These are phyloP conservation scores for Gamsiella multidivaricata DNA, from an alignment of 192 early-diverging fungal species.

Conservation along the genomic window DNA sequence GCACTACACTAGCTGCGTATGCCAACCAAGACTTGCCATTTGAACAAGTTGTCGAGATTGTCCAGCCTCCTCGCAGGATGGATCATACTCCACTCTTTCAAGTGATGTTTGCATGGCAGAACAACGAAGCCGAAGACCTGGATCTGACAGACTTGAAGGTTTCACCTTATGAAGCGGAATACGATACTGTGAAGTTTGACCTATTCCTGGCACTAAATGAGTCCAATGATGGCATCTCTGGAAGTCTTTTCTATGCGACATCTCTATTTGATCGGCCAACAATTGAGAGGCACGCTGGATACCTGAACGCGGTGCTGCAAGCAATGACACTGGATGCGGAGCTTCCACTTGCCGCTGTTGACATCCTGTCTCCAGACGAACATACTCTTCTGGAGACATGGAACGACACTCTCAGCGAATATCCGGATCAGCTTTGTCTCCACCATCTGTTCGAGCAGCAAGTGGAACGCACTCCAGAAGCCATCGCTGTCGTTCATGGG, in stretches of 20 bases:
- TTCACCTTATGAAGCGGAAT: not conserved
- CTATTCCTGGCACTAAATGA: not conserved
- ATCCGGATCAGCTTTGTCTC: not conserved
- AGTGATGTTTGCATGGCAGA: conserved; percentile 14
- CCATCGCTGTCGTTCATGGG: conserved; percentile 2
- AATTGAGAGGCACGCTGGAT: not conserved
- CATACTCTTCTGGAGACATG: not conserved
- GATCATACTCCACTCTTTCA: conserved; percentile 2
- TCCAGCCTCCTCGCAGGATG: not conserved
- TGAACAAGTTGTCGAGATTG: conserved; percentile 9
- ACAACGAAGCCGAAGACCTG: not conserved
- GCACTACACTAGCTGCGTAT: not conserved
- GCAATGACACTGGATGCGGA: not conserved
- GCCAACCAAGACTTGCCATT: conserved; percentile 9
- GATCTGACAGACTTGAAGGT: not conserved
- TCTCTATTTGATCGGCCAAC: not conserved
- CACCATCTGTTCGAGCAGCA: conserved; percentile 15
- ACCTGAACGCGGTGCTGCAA: not conserved
- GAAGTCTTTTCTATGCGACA: not conserved
- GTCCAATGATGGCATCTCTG: not conserved
- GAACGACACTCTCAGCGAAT: not conserved
- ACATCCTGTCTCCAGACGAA: not conserved
- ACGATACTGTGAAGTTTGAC: conserved; percentile 3
- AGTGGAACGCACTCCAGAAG: not conserved
- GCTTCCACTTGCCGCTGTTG: not conserved